Evolutionary conservation across 768 basidiomycete genomes (phyloP), one percentile per base, ranked within the genome.

Genomic region (Royoungia palumana): DNA sequence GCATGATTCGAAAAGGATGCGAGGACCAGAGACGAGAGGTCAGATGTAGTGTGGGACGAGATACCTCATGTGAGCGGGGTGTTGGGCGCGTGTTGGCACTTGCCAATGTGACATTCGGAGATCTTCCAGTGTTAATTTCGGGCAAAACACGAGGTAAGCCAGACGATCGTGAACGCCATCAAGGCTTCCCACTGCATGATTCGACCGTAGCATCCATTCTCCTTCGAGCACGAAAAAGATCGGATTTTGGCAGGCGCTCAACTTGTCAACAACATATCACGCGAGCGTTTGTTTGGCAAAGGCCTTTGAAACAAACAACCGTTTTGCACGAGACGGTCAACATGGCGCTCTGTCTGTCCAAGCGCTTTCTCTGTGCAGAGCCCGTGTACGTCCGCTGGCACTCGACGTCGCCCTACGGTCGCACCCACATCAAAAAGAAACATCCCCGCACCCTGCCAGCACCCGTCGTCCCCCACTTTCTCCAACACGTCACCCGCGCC

Each of bases 401-500:
- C 41, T 90, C 89, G 2, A 80, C 74, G 36, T 89, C 89, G 0
- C 88, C 88, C 0, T 92, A 93, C 61, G 89, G 89, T 45, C 80
- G 87, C 11, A 80, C 92, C 9, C 92, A 92, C 71, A 78, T 94
- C 63, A 82, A 83, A 82, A 83, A 84, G 69, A 78, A 80, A 46
- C 80, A 86, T 28, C 58, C 76, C 38, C 80, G 82, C 16, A 69
- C 75, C 5, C 77, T 94, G 3, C 93, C 93, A 3, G 83, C 87
- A 53, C 93, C 93, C 4, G 68, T 90, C 57, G 87, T 28, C 2
- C 89, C 90, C 28, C 86, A 86, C 54, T 95, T 86, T 68, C 86
- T 89, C 4, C 91, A 94, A 68, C 80, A 76, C 54, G 87, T 95
- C 51, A 78, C 90, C 49, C 83, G 89, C 56, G 83, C 91, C 0